Conservation (phyloP, 2,329 filamentous ascomycete species). For the Simplicillium sp. region DNA sequence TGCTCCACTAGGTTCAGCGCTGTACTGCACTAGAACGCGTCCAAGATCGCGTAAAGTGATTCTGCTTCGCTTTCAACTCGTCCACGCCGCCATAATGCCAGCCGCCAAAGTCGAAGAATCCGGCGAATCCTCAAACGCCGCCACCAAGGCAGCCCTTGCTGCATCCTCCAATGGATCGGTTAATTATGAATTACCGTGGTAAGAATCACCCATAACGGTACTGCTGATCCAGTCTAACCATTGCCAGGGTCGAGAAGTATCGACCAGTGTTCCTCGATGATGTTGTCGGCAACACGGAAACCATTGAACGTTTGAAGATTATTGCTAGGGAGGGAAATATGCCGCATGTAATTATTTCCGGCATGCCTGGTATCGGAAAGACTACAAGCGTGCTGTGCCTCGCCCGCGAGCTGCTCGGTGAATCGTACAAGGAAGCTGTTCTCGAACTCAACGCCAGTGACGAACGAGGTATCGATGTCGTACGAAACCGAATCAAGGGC, state of each 20-base stretch:
- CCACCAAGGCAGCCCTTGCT: conserved; percentile 45
- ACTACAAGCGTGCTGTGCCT: conserved; percentile 93
- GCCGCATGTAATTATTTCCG: conserved; percentile 98
- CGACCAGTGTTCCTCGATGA: conserved; percentile 90
- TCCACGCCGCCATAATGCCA: conserved; percentile 30
- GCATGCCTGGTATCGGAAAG: conserved; percentile 98
- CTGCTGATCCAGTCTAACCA: conserved; percentile 10
- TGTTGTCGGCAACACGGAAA: conserved; percentile 95
- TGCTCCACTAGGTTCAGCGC: not conserved
- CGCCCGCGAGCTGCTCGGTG: conserved; percentile 81
- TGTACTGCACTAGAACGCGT: conserved; percentile 19
- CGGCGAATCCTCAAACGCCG: conserved; percentile 53
- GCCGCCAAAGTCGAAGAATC: conserved; percentile 37
- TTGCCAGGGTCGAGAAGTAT: conserved; percentile 90
- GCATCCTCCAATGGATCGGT: conserved; percentile 38
- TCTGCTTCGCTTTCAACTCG: conserved; percentile 6
- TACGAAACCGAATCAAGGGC: conserved; percentile 93
- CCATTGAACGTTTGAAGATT: conserved; percentile 93
- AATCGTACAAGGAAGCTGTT: conserved; percentile 95
- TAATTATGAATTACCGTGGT: conserved; percentile 76
- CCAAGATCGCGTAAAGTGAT: conserved; percentile 27
- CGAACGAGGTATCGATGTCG: conserved; percentile 95
- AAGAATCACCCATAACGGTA: conserved; percentile 12
- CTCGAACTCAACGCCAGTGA: conserved; percentile 94
- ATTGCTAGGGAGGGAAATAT: conserved; percentile 98